A percentile compares a stretch with the other conserved stretches of the same genome.
These are phyloP conservation scores for Kokia cookei DNA, from an alignment of 441 rosid species.

Conservation along the genomic window DNA sequence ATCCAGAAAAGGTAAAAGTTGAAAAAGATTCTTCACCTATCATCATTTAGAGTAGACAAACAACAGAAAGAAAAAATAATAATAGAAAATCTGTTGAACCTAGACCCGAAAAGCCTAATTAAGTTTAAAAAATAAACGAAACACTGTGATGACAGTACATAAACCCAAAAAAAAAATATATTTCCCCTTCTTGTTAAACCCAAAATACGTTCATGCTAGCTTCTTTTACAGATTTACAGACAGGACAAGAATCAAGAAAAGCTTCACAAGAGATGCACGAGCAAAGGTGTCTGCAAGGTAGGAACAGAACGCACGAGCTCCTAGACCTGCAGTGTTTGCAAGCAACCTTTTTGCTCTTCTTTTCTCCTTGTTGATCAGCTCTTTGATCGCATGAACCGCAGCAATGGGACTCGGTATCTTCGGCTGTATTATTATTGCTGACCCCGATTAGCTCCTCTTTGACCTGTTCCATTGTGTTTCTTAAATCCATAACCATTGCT, in stretches of 20 bases:
- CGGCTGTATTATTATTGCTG: conserved; percentile 9
- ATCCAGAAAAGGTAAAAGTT: conserved; percentile 1
- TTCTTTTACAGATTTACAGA: conserved; percentile 40
- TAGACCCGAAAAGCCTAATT: conserved; percentile 10
- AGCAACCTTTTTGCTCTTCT: neutral
- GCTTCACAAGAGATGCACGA: conserved; percentile 45
- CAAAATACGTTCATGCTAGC: conserved; percentile 46
- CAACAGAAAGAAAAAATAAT: no score
- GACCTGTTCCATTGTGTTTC: conserved; percentile 28
- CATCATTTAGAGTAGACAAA: conserved; percentile 7
- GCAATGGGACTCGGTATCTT: conserved; percentile 34
- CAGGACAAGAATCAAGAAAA: conserved; percentile 40
- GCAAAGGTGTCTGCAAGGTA: conserved; percentile 55
- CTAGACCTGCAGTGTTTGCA: conserved; percentile 39
- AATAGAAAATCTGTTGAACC: conserved; percentile 2
- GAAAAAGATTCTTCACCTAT: neutral
- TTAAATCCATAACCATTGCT: conserved; percentile 31
- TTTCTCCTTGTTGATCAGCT: neutral
- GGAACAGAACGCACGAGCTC: conserved; percentile 33
- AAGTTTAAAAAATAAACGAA: no score
- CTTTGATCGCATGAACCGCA: conserved; percentile 16
- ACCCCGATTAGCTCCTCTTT: conserved; percentile 10
- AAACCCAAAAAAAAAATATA: neutral
- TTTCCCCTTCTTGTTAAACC: conserved; percentile 13
- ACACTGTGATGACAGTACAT: conserved; percentile 2